Conservation (phyloP, 768 basidiomycete species). For the Podaxis rugospora region DNA sequence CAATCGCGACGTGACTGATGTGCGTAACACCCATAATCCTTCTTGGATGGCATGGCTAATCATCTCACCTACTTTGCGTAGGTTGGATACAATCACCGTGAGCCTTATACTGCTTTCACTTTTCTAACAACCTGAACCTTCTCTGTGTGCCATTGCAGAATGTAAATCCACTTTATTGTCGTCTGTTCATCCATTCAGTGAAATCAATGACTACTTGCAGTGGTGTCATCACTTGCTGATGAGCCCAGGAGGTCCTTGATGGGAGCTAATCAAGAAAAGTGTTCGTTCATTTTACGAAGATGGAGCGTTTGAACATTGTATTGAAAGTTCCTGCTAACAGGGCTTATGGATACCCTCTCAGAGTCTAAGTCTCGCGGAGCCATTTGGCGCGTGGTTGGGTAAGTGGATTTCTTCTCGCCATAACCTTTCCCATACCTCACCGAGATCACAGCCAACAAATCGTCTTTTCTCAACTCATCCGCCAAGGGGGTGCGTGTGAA, state of each 20-base stretch:
- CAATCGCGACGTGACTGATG: conserved; percentile 54
- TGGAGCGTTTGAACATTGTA: background rate
- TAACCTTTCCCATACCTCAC: background rate
- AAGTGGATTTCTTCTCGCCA: conserved; percentile 1
- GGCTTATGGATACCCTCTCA: conserved; percentile 41
- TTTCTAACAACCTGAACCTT: background rate
- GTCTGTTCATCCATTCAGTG: background rate
- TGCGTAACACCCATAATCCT: conserved; percentile 19
- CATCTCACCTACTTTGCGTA: conserved; percentile 14
- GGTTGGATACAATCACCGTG: conserved; percentile 50
- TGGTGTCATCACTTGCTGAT: conserved; percentile 4
- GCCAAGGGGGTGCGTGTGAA: background rate
- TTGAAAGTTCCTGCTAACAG: conserved; percentile 20
- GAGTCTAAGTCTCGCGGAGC: conserved; percentile 43
- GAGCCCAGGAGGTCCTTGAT: conserved; percentile 44
- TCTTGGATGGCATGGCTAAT: background rate
- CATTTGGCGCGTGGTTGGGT: conserved; percentile 53
- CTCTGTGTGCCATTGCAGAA: conserved; percentile 6
- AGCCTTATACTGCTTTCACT: background rate
- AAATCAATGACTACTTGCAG: background rate
- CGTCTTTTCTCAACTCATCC: conserved; percentile 45
- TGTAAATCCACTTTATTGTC: conserved; percentile 5
- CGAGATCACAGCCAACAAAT: conserved; percentile 42
- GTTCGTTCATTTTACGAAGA: conserved; percentile 22
- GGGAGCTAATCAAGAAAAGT: conserved; percentile 51